Evolutionary conservation across 1,284 basidiomycete species (phyloP).

Genomic region (Kalmanozyma brasiliensis): DNA sequence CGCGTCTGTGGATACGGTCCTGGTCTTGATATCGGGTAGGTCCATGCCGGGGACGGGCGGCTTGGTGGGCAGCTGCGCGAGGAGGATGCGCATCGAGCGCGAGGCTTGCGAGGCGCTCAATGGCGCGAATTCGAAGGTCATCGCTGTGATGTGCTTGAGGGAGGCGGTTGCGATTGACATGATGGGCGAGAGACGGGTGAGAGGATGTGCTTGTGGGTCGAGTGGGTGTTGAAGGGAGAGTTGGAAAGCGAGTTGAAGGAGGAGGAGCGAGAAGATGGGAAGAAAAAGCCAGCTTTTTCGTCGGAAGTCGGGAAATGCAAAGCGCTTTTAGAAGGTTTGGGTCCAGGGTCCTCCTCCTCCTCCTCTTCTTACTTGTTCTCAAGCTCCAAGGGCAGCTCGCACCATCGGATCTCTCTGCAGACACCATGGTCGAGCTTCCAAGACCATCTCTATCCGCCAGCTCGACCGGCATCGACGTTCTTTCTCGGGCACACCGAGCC

Average conservation of each 20-base stretch:
- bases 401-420: no score
- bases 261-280: neutral
- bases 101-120: conserved; percentile 35
- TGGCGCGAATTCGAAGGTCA: conserved; percentile 40
- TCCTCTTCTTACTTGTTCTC: neutral
- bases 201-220: neutral
- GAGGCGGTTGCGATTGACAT: conserved; percentile 45
- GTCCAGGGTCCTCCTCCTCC: neutral
- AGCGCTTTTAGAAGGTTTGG: conserved; percentile 3
- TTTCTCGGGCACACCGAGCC: neutral
- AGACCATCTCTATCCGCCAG: conserved; percentile 1
- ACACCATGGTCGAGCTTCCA: conserved; percentile 18
- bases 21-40: conserved; percentile 32
- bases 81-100: conserved; percentile 37
- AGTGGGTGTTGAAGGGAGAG: neutral
- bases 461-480: neutral
- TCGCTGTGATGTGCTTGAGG: conserved; percentile 49
- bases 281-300: conserved; percentile 21
- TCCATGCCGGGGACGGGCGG: conserved; percentile 39
- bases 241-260: neutral
- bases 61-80: conserved; percentile 35
- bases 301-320: conserved; percentile 29
- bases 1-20: conserved; percentile 26
- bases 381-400: no score
- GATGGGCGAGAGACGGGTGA: neutral